These are phyloP conservation scores for Zea mays DNA, from an alignment of 176 grass and related monocot species.

Conservation along the genomic window Zm-B73-REFERENCE-NAM-5.0 NC_050105.1:26434001-26434500, in stretches of 20 bases:
- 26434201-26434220: slow-evolving; percentile 14
- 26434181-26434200: neutral
- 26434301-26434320: slow-evolving; percentile 95
- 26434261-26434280: slow-evolving; percentile 62
- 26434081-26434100: too few relatives aligned
- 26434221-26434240: slow-evolving; percentile 17
- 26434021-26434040: too few relatives aligned
- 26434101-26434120: too few relatives aligned
- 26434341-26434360: slow-evolving; percentile 45
- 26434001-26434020: too few relatives aligned
- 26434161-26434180: slow-evolving; percentile 3
- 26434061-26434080: too few relatives aligned
- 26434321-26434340: slow-evolving; percentile 93
- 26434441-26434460: slow-evolving; percentile 74
- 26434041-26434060: too few relatives aligned
- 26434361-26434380: slow-evolving; percentile 16
- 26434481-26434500: slow-evolving; percentile 84
- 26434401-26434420: slow-evolving; percentile 25
- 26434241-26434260: slow-evolving; percentile 33
- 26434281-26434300: slow-evolving; percentile 98
- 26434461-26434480: slow-evolving; percentile 64
- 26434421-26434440: slow-evolving; percentile 54
- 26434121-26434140: too few relatives aligned
- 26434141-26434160: neutral
- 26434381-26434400: slow-evolving; percentile 23